A percentile compares a stretch with the other conserved stretches of the same genome.
Evolutionary conservation across 805 yeast species (phyloP).

Genomic region (Candida stauntonica): DNA sequence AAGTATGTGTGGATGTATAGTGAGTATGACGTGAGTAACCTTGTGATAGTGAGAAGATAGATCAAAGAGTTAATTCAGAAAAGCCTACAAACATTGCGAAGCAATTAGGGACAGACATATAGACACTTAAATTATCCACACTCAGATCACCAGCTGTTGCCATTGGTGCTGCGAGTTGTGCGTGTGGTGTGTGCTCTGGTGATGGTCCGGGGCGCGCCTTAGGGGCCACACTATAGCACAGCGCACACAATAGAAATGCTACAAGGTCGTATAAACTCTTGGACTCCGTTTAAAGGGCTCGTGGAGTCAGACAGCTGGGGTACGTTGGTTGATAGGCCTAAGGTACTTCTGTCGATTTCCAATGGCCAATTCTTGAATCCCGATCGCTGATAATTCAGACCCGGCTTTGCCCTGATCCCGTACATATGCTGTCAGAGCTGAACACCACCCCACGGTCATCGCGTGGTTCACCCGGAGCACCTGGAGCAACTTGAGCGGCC

Average conservation of each 20-base stretch:
- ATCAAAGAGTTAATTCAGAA: too few relatives aligned
- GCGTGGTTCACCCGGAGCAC: conserved; percentile 13
- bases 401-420: too few relatives aligned
- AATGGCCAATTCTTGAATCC: background rate
- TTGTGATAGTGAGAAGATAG: background rate
- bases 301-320: background rate
- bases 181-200: background rate
- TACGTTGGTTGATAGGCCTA: background rate
- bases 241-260: background rate
- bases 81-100: too few relatives aligned
- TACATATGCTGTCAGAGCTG: too few relatives aligned
- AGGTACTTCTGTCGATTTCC: background rate
- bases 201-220: background rate
- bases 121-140: too few relatives aligned
- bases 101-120: too few relatives aligned
- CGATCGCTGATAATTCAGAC: too few relatives aligned
- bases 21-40: too few relatives aligned
- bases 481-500: conserved; percentile 1
- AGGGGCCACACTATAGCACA: background rate
- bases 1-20: too few relatives aligned
- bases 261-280: too few relatives aligned
- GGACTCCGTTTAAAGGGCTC: too few relatives aligned
- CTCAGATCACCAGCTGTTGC: background rate
- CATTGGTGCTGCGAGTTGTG: too few relatives aligned
- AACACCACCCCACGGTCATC: conserved; percentile 4